Evolutionary conservation across 2,329 filamentous ascomycete genomes (phyloP), one percentile per base, ranked within the genome.

Genomic region (Gnomoniopsis smithogilvyi): DNA sequence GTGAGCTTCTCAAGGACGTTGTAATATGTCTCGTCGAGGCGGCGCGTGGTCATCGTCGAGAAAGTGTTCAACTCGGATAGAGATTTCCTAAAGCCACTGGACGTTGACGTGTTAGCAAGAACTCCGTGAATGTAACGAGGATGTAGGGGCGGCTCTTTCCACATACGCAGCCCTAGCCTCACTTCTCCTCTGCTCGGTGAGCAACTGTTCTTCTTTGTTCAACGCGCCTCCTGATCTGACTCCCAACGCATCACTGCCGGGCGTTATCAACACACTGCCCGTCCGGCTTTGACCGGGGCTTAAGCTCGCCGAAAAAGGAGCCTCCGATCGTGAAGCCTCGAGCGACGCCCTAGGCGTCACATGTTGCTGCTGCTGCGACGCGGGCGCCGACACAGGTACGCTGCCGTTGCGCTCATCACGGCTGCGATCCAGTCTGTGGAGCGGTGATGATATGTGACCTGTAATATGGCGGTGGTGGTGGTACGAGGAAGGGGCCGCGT

Each of bases 1-100:
- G 80, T 81, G 51, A 89, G 79, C 67, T 88, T 90, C 68, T 91
- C 86, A 33, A 92, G 77, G 11, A 92, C 82, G 0, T 84, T 83
- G 64, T 90, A 89, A 73, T 92, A 93, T 3, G 87, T 87, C 60
- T 89, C 84, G 69, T 93, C 89, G 46, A 94, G 82, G 36, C 82
- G 82, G 61, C 81, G 79, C 17, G 86, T 90, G 24, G 86, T 84
- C 22, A 78, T 73, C 57, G 84, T 79, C 22, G 88, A 88, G 69
- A 86, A 80, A 34, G 80, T 74, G 65, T 80, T 80, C 12, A 92
- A 77, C 51, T 81, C 76, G 24, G 71, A 68, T 0, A 87, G 73
- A 3, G 82, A 79, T 57, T 79, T 79, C 63, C 76, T 78, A 21
- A 87, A 66, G 51, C 78, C 79, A 60, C 83, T 85, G 64, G 11